phyloP scores from a whole-genome alignment of 2,329 filamentous ascomycete genomes.

The Aureobasidium sp. region DNA sequence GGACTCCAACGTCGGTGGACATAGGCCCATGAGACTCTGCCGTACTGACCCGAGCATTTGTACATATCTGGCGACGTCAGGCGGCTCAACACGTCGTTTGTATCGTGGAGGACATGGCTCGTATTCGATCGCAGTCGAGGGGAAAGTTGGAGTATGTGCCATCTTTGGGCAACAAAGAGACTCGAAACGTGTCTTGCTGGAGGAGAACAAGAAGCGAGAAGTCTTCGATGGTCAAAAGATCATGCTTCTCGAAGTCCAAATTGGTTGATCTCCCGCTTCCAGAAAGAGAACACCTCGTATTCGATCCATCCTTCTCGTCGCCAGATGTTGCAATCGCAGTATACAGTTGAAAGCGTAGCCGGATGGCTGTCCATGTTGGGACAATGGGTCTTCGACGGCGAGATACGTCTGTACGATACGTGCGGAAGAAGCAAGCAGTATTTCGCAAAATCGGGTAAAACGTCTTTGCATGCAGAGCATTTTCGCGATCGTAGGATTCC shows the following conservation, averaged over 20 bases:
- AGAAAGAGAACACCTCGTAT: background rate
- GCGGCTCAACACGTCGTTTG: background rate
- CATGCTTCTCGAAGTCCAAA: background rate
- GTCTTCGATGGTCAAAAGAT: background rate
- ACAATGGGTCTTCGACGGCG: background rate
- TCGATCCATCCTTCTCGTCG: background rate
- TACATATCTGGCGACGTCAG: background rate
- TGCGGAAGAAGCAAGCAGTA: background rate
- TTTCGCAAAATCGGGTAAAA: background rate
- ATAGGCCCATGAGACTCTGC: background rate
- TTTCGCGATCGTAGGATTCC: background rate
- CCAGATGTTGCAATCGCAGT: background rate
- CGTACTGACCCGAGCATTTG: background rate
- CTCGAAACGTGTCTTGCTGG: background rate
- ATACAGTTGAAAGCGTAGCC: background rate
- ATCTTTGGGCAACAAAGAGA: background rate
- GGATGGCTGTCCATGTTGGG: background rate
- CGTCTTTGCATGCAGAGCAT: background rate
- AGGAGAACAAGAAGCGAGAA: background rate
- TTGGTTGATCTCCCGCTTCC: constrained; percentile 7
- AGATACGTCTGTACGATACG: background rate
- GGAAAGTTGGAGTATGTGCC: too few species aligned
- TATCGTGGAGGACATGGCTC: background rate
- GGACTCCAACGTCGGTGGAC: background rate
- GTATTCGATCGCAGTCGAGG: too few species aligned